A percentile compares a stretch with the other conserved stretches of the same genome.
Conservation (phyloP, 495 filamentous ascomycete species). For the Tuber brumale region DNA sequence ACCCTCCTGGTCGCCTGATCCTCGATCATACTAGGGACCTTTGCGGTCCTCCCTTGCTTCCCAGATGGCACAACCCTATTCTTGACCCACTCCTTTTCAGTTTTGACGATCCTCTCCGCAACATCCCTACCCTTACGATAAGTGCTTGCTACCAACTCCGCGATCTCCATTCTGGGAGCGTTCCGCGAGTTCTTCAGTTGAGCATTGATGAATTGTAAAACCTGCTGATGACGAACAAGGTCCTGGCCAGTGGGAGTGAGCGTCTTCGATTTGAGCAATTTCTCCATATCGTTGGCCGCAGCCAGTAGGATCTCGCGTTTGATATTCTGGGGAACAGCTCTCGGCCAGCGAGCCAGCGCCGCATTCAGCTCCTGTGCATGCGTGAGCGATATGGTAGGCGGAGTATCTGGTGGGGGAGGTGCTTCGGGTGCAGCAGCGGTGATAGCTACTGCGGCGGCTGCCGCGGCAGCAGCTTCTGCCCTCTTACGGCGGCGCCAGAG, state of each 20-base stretch:
- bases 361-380: constrained; percentile 22
- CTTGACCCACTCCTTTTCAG: constrained; percentile 29
- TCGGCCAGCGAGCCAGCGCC: constrained; percentile 24
- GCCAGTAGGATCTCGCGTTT: constrained; percentile 24
- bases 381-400: constrained; percentile 7
- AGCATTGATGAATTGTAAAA: constrained; percentile 30
- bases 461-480: constrained; percentile 16
- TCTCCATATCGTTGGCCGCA: constrained; percentile 28
- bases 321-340: constrained; percentile 13
- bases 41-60: constrained; percentile 27
- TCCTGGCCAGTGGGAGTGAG: constrained; percentile 25
- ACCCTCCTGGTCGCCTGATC: constrained; percentile 11
- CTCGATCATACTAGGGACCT: constrained; percentile 27
- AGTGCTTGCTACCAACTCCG: constrained; percentile 20
- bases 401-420: constrained; percentile 17
- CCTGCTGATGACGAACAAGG: constrained; percentile 28
- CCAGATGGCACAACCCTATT: constrained; percentile 20
- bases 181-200: constrained; percentile 19
- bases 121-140: constrained; percentile 29
- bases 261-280: constrained; percentile 28
- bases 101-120: constrained; percentile 20
- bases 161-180: constrained; percentile 25
- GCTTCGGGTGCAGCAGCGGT: constrained; percentile 11
- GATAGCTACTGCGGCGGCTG: background rate
- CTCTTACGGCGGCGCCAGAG: constrained; percentile 29